phyloP scores from a whole-genome alignment of 352 stramenopile genomes.

The Phytophthora ramorum region DNA sequence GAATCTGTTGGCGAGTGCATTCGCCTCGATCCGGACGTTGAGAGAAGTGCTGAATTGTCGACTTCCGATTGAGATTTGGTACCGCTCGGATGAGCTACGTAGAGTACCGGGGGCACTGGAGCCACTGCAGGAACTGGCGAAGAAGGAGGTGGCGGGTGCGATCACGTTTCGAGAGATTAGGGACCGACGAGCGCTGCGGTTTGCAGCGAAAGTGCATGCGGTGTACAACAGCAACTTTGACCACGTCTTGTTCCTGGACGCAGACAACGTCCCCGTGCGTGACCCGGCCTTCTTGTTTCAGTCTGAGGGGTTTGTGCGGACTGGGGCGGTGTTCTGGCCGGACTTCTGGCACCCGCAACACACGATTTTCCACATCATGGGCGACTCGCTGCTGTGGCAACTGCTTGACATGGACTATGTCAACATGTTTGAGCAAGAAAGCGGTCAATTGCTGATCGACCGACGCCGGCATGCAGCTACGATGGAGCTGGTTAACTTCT shows the following conservation, averaged over 20 bases:
- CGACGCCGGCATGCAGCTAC: constrained; percentile 37
- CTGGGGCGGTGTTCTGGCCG: constrained; percentile 70
- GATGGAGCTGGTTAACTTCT: constrained; percentile 52
- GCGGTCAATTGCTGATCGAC: constrained; percentile 61
- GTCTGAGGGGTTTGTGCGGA: constrained; percentile 40
- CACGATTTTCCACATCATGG: constrained; percentile 72
- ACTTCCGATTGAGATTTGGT: constrained; percentile 65
- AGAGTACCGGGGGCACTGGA: constrained; percentile 12
- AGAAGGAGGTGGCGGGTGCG: constrained; percentile 15
- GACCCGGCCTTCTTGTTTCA: constrained; percentile 63
- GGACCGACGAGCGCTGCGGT: constrained; percentile 39
- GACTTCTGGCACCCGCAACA: constrained; percentile 70
- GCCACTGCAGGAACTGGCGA: constrained; percentile 29
- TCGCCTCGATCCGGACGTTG: constrained; percentile 47
- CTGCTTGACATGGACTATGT: constrained; percentile 53
- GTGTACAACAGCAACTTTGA: constrained; percentile 53
- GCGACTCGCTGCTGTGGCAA: constrained; percentile 56
- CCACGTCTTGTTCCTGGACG: constrained; percentile 60
- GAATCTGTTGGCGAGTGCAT: constrained; percentile 46
- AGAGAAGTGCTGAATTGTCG: constrained; percentile 42
- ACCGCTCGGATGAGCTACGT: constrained; percentile 32
- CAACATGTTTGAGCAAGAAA: constrained; percentile 78
- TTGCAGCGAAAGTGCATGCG: constrained; percentile 60
- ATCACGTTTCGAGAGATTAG: constrained; percentile 39
- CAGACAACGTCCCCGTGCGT: constrained; percentile 55